Base-by-base conservation (phyloP, 169 alveolate species). In the Eimeria maxima region DNA sequence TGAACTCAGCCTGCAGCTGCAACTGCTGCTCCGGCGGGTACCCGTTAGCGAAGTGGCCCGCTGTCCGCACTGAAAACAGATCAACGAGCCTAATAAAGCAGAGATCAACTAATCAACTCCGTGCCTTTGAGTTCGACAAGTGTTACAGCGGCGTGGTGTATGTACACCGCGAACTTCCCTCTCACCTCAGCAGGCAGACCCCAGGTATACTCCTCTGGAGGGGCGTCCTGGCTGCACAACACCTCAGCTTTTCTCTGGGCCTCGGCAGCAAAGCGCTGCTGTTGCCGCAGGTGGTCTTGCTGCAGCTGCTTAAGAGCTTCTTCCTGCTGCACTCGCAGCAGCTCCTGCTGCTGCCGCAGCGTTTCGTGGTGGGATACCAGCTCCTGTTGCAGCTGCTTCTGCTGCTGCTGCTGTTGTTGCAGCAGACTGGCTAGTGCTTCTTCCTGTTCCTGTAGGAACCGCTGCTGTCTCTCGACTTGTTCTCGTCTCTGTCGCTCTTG, bases 341-440 rank as follows among this genome's bases (percentile, higher is more conserved):
- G 89, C 60, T 78, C 65, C 29, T 78, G 89, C 63, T 78, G 89
- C 89, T 38, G 67, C 0, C 53, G 63, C 67, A 78, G 24, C 38
- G 67, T 38, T 6, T 42, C 60, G 38, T 78, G 57, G 38, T 78
- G 89, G 38, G 38, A 29, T 10, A 44, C 24, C 42, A 78, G 38
- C 29, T 78, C 89, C 29, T 78, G 42, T 22, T 78, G 89, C 42
- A 78, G 89, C 53, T 78, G 89, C 67, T 78, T 38, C 89, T 78
- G 89, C 89, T 78, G 89, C 89, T 78, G 57, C 60, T 78, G 65
- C 89, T 78, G 89, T 42, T 78, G 89, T 67, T 38, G 67, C 89
- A 78, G 89, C 67, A 78, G 63, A n/a, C 16, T n/a, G n/a, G 89
- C 57, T 42, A 78, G 11, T 44, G 60, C 89, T 33, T 78, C 20